Evolutionary conservation across 192 early-diverging fungal genomes (phyloP), one percentile per base, ranked within the genome.

Genomic region (Rhizophagus clarus): DNA sequence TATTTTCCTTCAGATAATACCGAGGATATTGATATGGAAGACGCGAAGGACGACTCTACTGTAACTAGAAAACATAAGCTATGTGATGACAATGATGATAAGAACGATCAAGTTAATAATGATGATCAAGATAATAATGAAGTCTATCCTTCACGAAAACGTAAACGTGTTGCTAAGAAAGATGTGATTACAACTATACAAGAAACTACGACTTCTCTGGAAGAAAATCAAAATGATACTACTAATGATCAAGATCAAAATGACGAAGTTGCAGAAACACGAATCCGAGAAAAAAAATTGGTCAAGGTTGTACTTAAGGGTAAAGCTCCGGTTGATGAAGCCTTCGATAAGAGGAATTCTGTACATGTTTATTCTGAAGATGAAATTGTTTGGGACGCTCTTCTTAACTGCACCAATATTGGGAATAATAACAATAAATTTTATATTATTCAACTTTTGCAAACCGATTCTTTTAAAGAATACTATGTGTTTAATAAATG

Each of bases 401-500:
- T 91, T 78, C 79, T 94, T 63, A 94, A 94, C 78, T 91, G 93
- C 72, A 94, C 93, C 26, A 84, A 94, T 51, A 90, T 94, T 68
- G 71, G 76, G 20, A 63, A 31, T 32, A 94, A 94, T 83, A 93
- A 90, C 85, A 94, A 94, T 87, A 94, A 94, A 80, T 94, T 93
- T 72, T 94, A 90, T 81, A 63, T 91, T 67, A 88, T 94, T 72
- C 93, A 94, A 80, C 79, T 94, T 11, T 80, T 92, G 5, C 42
- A 80, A 24, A 49, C 61, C 20, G 76, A 77, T 67, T 26, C 37
- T 42, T 20, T 32, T 31, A 73, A 34, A 32, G 74, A 84, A 47
- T 17, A 77, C 3, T 91, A 88, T 80, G 87, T 87, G 26, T 95
- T 88, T 88, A 90, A 82, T 20, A 90, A 90, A 66, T 96, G 94